Conservation (phyloP, 2,329 filamentous ascomycete genomes). For the Lecanicillium sp. region DNA sequence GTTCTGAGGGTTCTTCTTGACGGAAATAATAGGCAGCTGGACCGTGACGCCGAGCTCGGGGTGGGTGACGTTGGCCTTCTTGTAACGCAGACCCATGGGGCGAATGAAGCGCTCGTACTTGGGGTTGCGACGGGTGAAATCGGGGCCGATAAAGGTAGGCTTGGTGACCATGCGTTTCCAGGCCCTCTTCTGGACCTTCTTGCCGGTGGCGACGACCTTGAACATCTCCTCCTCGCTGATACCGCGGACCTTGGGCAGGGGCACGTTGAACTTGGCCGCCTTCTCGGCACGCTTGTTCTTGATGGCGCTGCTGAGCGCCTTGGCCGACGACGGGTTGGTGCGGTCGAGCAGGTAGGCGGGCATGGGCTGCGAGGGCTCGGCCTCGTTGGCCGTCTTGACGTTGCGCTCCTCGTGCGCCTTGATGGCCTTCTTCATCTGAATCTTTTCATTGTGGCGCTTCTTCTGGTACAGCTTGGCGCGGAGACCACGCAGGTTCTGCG, state of each 20-base stretch:
- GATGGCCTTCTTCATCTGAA: constrained; percentile 93
- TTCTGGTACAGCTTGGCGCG: constrained; percentile 90
- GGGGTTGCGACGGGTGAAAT: constrained; percentile 83
- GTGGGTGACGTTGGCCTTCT: constrained; percentile 53
- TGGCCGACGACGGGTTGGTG: constrained; percentile 46
- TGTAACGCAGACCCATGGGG: constrained; percentile 43
- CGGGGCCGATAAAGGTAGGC: constrained; percentile 69
- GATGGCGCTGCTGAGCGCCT: constrained; percentile 76
- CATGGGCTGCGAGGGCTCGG: constrained; percentile 73
- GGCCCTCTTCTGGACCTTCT: constrained; percentile 83
- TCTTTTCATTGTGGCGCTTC: constrained; percentile 95
- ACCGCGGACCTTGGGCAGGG: constrained; percentile 82
- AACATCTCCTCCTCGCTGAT: constrained; percentile 98
- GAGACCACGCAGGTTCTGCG: constrained; percentile 87
- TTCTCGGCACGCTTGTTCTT: constrained; percentile 95
- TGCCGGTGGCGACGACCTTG: constrained; percentile 90
- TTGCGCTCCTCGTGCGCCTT: constrained; percentile 93
- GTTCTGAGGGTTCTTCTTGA: constrained; percentile 67
- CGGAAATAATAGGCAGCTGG: constrained; percentile 68
- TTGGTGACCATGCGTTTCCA: constrained; percentile 64
- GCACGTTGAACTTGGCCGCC: constrained; percentile 86
- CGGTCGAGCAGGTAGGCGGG: constrained; percentile 93
- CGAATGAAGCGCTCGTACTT: constrained; percentile 58
- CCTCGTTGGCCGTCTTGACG: constrained; percentile 77
- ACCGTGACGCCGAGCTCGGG: constrained; percentile 81